Evolutionary conservation across 2,329 filamentous ascomycete species (phyloP), one percentile per base, ranked within the genome.

Genomic region (Xenosphaeropsis pyriputrescens): DNA sequence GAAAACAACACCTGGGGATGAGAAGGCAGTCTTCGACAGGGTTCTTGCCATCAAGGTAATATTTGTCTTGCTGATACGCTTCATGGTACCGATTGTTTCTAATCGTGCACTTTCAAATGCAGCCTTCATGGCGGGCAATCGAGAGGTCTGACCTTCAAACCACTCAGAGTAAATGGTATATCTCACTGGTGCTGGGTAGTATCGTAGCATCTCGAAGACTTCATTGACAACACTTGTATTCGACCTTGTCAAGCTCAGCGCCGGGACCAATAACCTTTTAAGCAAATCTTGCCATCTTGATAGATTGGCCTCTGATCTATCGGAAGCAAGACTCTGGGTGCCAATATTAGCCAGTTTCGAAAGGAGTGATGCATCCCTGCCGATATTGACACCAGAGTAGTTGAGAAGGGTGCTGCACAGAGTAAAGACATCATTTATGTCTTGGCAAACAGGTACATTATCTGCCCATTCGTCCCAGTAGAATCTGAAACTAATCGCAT

Each of bases 381-480:
- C 91, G 45, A 96, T 89, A 52, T 85, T 86, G 44, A 93, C 78
- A 2, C 91, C 89, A 0, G 88, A 81, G 17, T 89, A 63, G 46
- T 91, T 93, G 34, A 95, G 64, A 16, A 98, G 70, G 1, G 85
- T 88, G 41, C 76, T 73, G 57, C 86, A 93, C 1, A 95, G 71
- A 2, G 79, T 77, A 56, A 96, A 91, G 12, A 98, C 70, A 53
- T 98, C 91, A 44, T 95, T 85, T 5, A 94, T 75, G 2, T 68
- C 82, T 55, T 93, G 88, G 53, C 91, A 98, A 15, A 94, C 63
- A 1, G 91, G 93, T 34, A 98, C 70, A 45, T 91, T 93, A 57
- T 96, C 89, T 2, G 78, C 70, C 91, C 91, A 98, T 48, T 96
- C 91, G 41, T 94, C 86, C 78, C 91, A 95, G 57, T 98, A 98